Evolutionary conservation across 2,329 filamentous ascomycete species (phyloP).

Genomic region (Colletotrichum euphorbiae): DNA sequence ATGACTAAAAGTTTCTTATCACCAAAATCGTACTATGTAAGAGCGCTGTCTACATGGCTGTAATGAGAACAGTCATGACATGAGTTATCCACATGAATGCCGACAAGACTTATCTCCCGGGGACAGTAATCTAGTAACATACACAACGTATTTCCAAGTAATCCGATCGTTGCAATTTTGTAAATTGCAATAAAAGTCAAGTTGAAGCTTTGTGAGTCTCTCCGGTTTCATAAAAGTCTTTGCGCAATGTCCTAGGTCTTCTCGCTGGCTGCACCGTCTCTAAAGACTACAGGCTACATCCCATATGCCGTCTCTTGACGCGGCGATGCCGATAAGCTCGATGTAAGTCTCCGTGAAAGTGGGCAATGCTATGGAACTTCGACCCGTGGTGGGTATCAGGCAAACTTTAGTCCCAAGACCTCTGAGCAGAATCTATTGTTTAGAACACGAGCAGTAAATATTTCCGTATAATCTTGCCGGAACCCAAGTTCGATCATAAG

Average conservation of each 20-base stretch:
- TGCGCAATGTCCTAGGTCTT: neutral
- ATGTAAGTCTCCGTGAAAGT: neutral
- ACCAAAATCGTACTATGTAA: neutral
- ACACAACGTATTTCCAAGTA: accelerated
- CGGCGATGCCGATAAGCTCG: neutral
- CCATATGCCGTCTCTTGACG: neutral
- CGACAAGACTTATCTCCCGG: neutral
- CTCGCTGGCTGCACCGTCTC: neutral
- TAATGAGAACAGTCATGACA: neutral
- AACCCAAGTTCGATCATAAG: accelerated
- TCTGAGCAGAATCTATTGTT: neutral
- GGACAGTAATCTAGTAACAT: neutral
- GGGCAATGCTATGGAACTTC: neutral
- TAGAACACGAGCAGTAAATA: neutral
- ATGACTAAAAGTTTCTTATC: neutral
- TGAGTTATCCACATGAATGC: neutral
- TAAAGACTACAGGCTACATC: neutral
- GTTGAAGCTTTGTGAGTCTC: neutral
- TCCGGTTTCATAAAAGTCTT: neutral
- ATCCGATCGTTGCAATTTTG: neutral
- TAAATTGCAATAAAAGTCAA: neutral
- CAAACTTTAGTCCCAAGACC: neutral
- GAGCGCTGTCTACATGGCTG: neutral
- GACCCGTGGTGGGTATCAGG: neutral
- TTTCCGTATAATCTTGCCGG: accelerated